Conservation (phyloP, 345 rosid genomes). For the Eucalyptus virginea region DNA sequence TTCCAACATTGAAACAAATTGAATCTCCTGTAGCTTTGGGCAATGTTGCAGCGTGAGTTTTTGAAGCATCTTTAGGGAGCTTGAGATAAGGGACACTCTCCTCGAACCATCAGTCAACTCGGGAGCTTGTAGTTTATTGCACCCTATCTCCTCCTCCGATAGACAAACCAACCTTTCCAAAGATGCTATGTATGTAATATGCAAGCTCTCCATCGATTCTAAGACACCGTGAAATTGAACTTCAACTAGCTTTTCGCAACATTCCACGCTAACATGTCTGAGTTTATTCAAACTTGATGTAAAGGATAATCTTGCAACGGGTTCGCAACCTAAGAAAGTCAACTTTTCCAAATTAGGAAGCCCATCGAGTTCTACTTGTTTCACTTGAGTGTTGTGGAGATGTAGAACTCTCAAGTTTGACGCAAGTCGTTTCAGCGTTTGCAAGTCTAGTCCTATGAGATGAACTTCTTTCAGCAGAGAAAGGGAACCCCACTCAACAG, state of each 20-base stretch:
- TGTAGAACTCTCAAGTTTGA: background rate
- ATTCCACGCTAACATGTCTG: fast-evolving
- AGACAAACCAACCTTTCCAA: background rate
- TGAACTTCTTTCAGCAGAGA: fast-evolving
- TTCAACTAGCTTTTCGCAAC: fast-evolving
- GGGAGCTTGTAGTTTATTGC: background rate
- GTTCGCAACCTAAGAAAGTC: fast-evolving
- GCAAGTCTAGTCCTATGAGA: background rate
- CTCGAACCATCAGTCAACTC: background rate
- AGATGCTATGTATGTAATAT: too few species aligned
- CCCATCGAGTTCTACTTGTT: background rate
- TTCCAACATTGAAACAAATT: background rate
- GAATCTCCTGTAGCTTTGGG: background rate
- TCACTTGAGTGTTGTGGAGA: fast-evolving
- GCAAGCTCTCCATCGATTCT: background rate
- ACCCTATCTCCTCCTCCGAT: background rate
- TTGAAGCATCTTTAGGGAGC: background rate
- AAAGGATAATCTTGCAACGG: fast-evolving
- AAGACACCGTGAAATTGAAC: background rate
- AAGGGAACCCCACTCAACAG: background rate
- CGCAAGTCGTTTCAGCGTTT: background rate
- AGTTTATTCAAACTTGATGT: background rate
- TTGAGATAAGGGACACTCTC: background rate
- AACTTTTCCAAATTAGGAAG: background rate
- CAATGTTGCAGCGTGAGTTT: fast-evolving